A percentile compares a stretch with the other conserved stretches of the same genome.
Evolutionary conservation across 1,284 basidiomycete genomes (phyloP).

Genomic region (Boletus mariae): DNA sequence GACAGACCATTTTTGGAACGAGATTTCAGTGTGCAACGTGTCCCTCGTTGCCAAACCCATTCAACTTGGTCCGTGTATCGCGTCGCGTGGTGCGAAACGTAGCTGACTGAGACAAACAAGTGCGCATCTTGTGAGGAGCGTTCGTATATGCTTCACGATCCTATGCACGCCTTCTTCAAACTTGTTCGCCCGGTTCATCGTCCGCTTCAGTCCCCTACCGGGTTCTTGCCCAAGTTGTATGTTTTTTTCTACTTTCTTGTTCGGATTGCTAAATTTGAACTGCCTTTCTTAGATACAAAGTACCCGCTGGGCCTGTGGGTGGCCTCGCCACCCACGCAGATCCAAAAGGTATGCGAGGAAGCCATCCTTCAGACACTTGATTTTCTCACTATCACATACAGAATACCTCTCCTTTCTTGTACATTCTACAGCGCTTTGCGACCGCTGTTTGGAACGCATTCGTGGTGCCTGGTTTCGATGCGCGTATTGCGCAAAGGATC

Average conservation of each 20-base stretch:
- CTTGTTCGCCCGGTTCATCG: constrained; percentile 72
- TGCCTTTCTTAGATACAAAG: constrained; percentile 47
- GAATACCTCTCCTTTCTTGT: constrained; percentile 67
- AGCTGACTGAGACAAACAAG: constrained; percentile 38
- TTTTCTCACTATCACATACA: constrained; percentile 27
- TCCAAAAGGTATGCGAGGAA: constrained; percentile 52
- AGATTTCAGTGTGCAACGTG: constrained; percentile 79
- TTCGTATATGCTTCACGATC: constrained; percentile 77
- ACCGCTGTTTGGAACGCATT: constrained; percentile 72
- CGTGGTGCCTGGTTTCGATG: constrained; percentile 85
- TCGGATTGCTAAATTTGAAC: constrained; percentile 14
- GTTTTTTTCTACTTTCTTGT: not conserved
- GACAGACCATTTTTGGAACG: constrained; percentile 60
- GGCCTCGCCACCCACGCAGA: constrained; percentile 41
- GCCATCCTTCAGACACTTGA: not conserved
- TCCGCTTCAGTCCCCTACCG: constrained; percentile 55
- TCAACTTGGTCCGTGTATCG: constrained; percentile 54
- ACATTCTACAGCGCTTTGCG: constrained; percentile 69
- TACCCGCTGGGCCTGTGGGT: constrained; percentile 58
- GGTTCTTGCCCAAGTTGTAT: constrained; percentile 70
- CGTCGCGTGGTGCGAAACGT: not conserved
- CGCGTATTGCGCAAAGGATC: constrained; percentile 78
- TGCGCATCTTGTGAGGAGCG: constrained; percentile 74
- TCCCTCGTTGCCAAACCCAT: constrained; percentile 57
- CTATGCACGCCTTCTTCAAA: constrained; percentile 84